phyloP scores from a whole-genome alignment of 2,329 filamentous ascomycete genomes.

The Fusarium haematococcum region DNA sequence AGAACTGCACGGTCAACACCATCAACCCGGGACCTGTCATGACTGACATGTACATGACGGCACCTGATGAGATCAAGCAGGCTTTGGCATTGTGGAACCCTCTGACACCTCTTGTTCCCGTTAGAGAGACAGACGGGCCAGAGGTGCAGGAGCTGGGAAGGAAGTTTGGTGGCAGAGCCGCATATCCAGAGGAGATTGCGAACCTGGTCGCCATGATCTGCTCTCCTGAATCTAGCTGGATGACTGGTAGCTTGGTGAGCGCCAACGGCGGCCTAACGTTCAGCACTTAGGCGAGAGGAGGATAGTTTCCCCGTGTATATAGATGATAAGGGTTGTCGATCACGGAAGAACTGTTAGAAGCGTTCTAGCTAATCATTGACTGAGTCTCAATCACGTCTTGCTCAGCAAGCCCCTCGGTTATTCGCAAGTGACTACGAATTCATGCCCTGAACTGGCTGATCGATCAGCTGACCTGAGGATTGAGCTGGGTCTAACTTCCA shows the following conservation, averaged over 20 bases:
- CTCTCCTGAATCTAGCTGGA: conserved; percentile 70
- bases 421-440: background rate
- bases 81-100: conserved; percentile 51
- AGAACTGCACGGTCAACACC: conserved; percentile 69
- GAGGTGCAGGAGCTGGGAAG: conserved; percentile 56
- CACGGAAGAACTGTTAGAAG: background rate
- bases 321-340: background rate
- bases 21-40: conserved; percentile 61
- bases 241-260: conserved; percentile 73
- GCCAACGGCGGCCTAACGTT: conserved; percentile 64
- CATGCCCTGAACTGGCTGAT: background rate
- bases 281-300: conserved; percentile 1
- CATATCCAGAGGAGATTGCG: conserved; percentile 73
- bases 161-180: conserved; percentile 63
- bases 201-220: conserved; percentile 76
- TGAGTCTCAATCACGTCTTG: background rate
- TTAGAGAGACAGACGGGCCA: conserved; percentile 45
- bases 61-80: conserved; percentile 61
- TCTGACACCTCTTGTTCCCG: conserved; percentile 61
- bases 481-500: background rate
- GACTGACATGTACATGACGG: conserved; percentile 59
- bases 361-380: background rate
- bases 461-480: background rate
- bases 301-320: background rate
- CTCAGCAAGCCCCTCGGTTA: background rate